Evolutionary conservation across 108 stramenopile genomes (phyloP), one percentile per base, ranked within the genome.

Genomic region (Nannochloropsis granulata): DNA sequence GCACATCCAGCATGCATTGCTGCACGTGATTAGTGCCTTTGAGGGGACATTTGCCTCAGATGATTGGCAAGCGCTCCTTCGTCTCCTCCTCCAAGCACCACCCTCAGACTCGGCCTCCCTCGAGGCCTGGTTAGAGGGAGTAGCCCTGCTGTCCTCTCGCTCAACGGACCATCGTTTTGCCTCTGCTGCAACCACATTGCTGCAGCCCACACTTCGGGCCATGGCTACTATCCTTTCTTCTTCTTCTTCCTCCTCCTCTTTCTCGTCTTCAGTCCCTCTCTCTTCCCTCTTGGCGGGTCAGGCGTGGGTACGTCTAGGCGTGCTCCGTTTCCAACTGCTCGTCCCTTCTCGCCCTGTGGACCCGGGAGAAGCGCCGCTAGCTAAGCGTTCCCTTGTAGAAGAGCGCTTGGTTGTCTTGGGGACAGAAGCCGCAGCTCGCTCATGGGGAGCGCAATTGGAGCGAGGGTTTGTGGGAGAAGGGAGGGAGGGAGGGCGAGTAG

Each of bases 321-420:
- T 93, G 25, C 81, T 96, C 9, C 90, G 93, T 45, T 90, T 96
- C 11, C 90, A 92, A 43, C 87, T 98, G 26, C 83, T 93, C 16
- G 79, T 93, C 25, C 97, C 97, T 16, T 87, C 92, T 24, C 92
- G 95, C 19, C 96, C 95, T 5, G 89, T 96, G n/a, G 97, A 98
- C 84, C 97, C 97, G n/a, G 95, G 94, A 25, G 84, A 84, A 87
- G 92, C 91, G 79, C 95, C 97, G 23, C 88, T 91, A 3, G 93
- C 94, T 19, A 95, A 96, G 85, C 93, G 92, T 9, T 83, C 88
- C 8, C 82, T 93, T 25, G 83, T 95, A 19, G 84, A 93, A 46
- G 79, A 81, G 43, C 82, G 93, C 23, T 79, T 95, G 5, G 78
- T 81, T 19, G 85, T 86, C 24, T 43, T 93, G 13, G 84, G 56